Base-by-base conservation (phyloP, 345 rosid species). In the Cardamine chenopodiifolia region DNA sequence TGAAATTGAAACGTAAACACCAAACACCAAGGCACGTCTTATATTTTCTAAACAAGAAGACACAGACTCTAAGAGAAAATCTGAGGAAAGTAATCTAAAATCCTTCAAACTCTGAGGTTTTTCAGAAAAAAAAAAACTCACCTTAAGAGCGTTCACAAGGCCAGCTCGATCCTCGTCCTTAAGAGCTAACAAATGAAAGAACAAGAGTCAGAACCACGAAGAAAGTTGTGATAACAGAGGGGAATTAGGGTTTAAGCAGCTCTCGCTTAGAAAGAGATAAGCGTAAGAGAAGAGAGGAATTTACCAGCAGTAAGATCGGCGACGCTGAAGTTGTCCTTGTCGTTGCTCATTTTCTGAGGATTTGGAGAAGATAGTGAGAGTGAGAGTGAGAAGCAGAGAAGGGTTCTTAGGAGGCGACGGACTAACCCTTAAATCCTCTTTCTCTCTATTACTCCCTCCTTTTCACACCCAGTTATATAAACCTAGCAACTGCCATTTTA, bases 81-180 rank as follows among this genome's bases (percentile, higher is more conserved):
- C 48, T 2, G 4, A 55, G 15, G 7, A 5, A 39, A 40, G 0
- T 39, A 59, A 15, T 35, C 6, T 3, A 70, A 20, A 45, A 44
- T 59, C 66, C 37, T 59, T 22, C 23, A 59, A 17, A 8, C 8
- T 42, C 18, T 5, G 18, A 42, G 14, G 4, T 26, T 39, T 56
- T 29, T 3, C 28, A 44, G 47, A 47, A 71, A 18, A 8, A n/a
- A 20, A 68, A 25, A 15, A 44, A 72, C 79, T 10, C 18, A 90
- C 96, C 93, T 92, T 90, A 50, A 90, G 90, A 52, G 80, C 89
- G 68, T 81, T 86, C 18, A 85, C 86, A 31, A 90, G 88, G 47
- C 76, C 90, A 31, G 86, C 88, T 39, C 89, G 91, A 83, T 82
- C 86, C 70, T 62, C 85, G 3, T 79, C 85, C 49, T 83, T 83